Conservation (phyloP, 2,329 filamentous ascomycete species). For the Neospermospora avenae region DNA sequence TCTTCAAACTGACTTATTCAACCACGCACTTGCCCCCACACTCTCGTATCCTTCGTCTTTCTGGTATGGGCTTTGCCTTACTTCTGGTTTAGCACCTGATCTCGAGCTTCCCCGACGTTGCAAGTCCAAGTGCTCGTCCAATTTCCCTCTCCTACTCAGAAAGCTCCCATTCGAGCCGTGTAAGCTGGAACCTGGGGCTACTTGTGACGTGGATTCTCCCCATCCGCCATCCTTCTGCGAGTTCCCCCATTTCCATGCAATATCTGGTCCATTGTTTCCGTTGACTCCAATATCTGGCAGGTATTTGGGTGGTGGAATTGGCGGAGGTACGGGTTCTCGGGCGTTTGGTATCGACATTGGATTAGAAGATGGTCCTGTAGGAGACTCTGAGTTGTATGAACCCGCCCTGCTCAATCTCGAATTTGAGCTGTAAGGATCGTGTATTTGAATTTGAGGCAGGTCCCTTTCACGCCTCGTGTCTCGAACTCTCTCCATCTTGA, state of each 20-base stretch:
- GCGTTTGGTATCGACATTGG: constrained; percentile 63
- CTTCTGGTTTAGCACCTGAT: constrained; percentile 43
- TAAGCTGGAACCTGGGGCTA: constrained; percentile 48
- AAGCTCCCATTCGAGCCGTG: constrained; percentile 44
- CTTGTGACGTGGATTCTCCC: constrained; percentile 40
- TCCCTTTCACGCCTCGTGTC: constrained; percentile 19
- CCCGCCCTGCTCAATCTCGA: constrained; percentile 27
- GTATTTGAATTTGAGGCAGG: constrained; percentile 43
- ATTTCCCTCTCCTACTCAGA: constrained; percentile 31
- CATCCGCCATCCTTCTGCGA: constrained; percentile 45
- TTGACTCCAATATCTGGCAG: constrained; percentile 48
- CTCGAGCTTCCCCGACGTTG: constrained; percentile 38
- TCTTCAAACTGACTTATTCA: constrained; percentile 30
- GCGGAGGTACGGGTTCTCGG: constrained; percentile 53
- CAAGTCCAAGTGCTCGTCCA: constrained; percentile 30
- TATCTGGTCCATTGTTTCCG: constrained; percentile 59
- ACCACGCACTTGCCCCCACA: constrained; percentile 34
- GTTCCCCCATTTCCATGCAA: constrained; percentile 58
- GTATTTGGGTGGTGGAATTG: constrained; percentile 60
- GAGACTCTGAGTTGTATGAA: constrained; percentile 33
- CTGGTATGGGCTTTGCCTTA: constrained; percentile 24
- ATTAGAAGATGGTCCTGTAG: constrained; percentile 42
- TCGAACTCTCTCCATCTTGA: constrained; percentile 41
- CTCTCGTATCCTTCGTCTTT: constrained; percentile 38
- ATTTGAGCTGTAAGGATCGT: constrained; percentile 35